Base-by-base conservation (phyloP, 1,139 yeast genomes). In the Candida sanyaensis region DNA sequence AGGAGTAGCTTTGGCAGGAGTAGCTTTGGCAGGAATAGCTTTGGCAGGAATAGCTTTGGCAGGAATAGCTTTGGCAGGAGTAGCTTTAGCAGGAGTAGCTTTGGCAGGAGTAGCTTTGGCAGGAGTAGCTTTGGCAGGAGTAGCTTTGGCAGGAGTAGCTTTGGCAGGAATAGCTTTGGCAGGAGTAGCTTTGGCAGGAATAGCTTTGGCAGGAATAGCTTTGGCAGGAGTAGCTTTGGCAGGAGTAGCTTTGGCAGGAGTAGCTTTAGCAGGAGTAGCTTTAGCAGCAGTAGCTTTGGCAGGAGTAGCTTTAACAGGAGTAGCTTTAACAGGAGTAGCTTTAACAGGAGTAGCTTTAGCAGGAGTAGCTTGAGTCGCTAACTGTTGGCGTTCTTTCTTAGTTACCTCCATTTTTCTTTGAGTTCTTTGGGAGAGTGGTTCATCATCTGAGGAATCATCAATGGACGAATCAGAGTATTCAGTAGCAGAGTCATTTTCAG, bases 401-500 rank as follows among this genome's bases (percentile, higher is more conserved):
- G 23, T 9, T 7, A 32, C 21, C 9, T 3, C 23, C 17, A 7
- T 1, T 23, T 34, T 34, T 27, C 12, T 34, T 13, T 24, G 23
- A 5, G 37, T 37, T n/a, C 41, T 37, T 26, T 24, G 31, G 5
- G 26, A 30, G 17, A 30, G 36, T 8, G 28, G 28, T 29, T 34
- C 29, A 23, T 36, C 38, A 23, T 27, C 39, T 6, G 32, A 24
- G 8, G 44, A 27, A 9, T 13, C 32, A 2, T 43, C 45, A 8
- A 24, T 27, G 6, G 10, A 8, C 6, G 37, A 34, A 5, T 34
- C 37, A 2, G 37, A 17, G 8, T 26, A 17, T 6, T 34, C 37
- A 8, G 32, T 37, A 29, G 12, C 28, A 23, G 43, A 41, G 5
- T 23, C 42, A 23, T 36, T 23, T 23, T 38, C 46, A 10, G 39